Base-by-base conservation (phyloP, 2,329 filamentous ascomycete genomes). In the Cladobotryum mycophilum region DNA sequence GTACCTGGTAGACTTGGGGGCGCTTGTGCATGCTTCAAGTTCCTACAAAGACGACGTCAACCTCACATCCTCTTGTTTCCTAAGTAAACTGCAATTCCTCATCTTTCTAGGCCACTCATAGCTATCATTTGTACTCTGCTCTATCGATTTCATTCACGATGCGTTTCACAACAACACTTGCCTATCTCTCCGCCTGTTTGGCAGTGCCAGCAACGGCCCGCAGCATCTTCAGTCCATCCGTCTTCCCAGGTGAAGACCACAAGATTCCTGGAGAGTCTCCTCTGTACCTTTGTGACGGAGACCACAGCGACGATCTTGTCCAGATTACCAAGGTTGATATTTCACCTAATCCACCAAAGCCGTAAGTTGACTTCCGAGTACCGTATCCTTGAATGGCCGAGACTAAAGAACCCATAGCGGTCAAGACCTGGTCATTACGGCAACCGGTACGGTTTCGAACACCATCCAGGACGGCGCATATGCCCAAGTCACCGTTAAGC, bases 181-280 rank as follows among this genome's bases (percentile, higher is more conserved):
- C 73, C 54, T 69, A 75, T 51, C 63, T 80, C 52, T 67, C 73
- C 49, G 69, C 68, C 64, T 64, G 71, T 64, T 61, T 74, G 56
- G 70, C 48, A 22, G 48, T 70, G 47, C 71, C 76, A 50, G 73
- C 72, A 45, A 63, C 67, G 56, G 74, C 70, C 50, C 51, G 66
- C 49, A 80, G 73, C 61, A 68, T 72, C 65, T 63, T 66, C 58
- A 63, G 61, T 58, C 59, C 61, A 58, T 61, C 42, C 55, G 62
- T 47, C 60, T 58, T 33, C 56, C 66, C 70, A 53, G 75, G 71
- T 56, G 68, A 66, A 63, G 73, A 80, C 42, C 74, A 80, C 67
- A 79, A 84, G 57, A 86, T 96, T 14, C 85, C 88, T 1, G 91
- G 93, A 67, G 76, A 92, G 46, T 96, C 92, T 65, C 92, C 93